Percentiles rank a stretch among this genome's conserved stretches.
Conservation (phyloP, 163 green algal genomes). For the Chloromonas sp. region DNA sequence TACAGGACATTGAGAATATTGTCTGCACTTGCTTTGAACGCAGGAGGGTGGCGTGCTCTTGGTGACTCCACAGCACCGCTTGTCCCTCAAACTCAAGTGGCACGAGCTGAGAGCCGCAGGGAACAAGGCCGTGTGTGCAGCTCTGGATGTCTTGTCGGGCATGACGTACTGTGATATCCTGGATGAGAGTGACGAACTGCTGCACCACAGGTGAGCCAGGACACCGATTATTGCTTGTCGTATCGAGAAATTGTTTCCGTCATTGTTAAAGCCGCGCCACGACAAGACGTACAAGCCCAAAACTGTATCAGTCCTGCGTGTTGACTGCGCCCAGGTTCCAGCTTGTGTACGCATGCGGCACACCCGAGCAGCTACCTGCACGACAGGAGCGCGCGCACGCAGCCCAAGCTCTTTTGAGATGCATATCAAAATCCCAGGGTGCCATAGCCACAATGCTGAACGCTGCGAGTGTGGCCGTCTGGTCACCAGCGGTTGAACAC, state of each 20-base stretch:
- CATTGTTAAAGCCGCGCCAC: too few relatives aligned
- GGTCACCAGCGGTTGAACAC: too few relatives aligned
- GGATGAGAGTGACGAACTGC: conserved; percentile 61
- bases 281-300: too few relatives aligned
- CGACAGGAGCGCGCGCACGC: background rate
- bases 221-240: too few relatives aligned
- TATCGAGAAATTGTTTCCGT: too few relatives aligned
- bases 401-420: background rate
- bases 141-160: conserved; percentile 16
- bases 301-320: too few relatives aligned
- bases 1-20: background rate
- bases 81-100: conserved; percentile 44
- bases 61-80: conserved; percentile 37
- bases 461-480: too few relatives aligned
- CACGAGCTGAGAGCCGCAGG: conserved; percentile 24
- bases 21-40: background rate
- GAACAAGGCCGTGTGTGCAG: background rate
- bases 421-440: background rate
- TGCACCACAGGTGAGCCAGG: conserved; percentile 39
- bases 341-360: background rate
- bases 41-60: conserved; percentile 51
- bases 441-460: too few relatives aligned
- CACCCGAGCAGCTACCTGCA: background rate
- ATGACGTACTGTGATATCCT: conserved; percentile 45
- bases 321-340: background rate